Conservation (phyloP, 805 yeast genomes). For the Isabelozyma heimii region DNA sequence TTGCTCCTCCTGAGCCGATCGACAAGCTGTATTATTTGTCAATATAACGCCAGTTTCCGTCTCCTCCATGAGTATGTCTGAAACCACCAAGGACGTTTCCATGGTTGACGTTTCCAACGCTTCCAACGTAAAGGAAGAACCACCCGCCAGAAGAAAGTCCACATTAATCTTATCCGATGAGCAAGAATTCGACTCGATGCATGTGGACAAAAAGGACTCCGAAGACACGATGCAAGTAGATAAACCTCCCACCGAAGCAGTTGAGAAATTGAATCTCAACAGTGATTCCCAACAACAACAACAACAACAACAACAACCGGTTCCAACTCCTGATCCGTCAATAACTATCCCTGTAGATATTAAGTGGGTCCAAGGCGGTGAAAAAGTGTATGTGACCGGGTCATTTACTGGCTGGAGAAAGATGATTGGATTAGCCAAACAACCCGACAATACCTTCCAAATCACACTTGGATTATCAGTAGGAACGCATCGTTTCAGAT, state of each 20-base stretch:
- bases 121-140: slow-evolving; percentile 5
- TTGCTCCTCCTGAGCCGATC: no score
- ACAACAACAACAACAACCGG: slow-evolving; percentile 5
- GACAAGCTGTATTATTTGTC: neutral
- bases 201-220: slow-evolving; percentile 31
- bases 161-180: slow-evolving; percentile 73
- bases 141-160: slow-evolving; percentile 57
- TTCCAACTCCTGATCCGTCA: slow-evolving; percentile 17
- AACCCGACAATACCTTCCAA: slow-evolving; percentile 52
- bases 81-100: slow-evolving; percentile 32
- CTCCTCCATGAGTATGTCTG: slow-evolving; percentile 1
- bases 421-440: slow-evolving; percentile 81
- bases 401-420: slow-evolving; percentile 98
- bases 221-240: slow-evolving; percentile 19
- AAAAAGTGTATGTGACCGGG: slow-evolving; percentile 92
- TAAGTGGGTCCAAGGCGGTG: slow-evolving; percentile 96
- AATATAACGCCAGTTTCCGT: neutral
- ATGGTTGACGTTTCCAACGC: slow-evolving; percentile 44
- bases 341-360: slow-evolving; percentile 59
- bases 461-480: slow-evolving; percentile 78
- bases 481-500: slow-evolving; percentile 91
- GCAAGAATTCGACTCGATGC: slow-evolving; percentile 51
- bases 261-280: slow-evolving; percentile 1
- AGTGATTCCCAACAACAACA: slow-evolving; percentile 5
- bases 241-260: slow-evolving; percentile 3